Percentiles rank a stretch among this genome's conserved stretches.
phyloP scores from a whole-genome alignment of 257 asterid species.

The Coffea eugenioides region DNA sequence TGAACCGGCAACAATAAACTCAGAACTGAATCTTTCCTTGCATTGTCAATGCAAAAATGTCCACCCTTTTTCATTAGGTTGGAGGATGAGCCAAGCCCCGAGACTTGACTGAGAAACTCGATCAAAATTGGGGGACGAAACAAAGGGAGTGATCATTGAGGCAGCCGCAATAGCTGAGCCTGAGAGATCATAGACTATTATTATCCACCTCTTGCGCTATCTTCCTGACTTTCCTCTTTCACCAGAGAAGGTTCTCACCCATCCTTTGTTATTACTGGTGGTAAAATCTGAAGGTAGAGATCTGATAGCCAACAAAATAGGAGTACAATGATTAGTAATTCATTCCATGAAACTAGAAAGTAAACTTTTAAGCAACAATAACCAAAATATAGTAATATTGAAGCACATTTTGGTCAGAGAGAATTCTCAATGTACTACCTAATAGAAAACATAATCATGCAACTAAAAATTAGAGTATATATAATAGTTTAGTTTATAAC shows the following conservation, averaged over 20 bases:
- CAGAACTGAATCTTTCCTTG: too few relatives aligned
- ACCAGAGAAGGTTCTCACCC: conserved; percentile 59
- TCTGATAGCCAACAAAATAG: conserved; percentile 29
- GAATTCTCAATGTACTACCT: neutral
- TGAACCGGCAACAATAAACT: conserved; percentile 19
- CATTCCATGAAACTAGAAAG: neutral
- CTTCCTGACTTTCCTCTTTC: conserved; percentile 47
- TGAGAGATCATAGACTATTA: conserved; percentile 68
- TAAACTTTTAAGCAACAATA: neutral
- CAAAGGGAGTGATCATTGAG: conserved; percentile 89
- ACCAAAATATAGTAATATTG: neutral
- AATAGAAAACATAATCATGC: conserved; percentile 19
- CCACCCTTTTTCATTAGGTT: conserved; percentile 81
- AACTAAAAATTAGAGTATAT: conserved; percentile 11
- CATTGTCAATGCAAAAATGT: neutral
- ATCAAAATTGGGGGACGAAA: conserved; percentile 74
- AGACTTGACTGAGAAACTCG: conserved; percentile 83
- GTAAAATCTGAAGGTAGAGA: conserved; percentile 73
- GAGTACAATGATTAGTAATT: neutral
- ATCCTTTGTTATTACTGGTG: conserved; percentile 40
- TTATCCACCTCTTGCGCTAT: conserved; percentile 90
- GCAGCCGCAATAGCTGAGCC: conserved; percentile 95
- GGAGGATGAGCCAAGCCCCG: conserved; percentile 86
- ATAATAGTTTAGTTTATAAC: too few relatives aligned
- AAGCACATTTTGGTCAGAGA: conserved; percentile 12